Evolutionary conservation across 2,329 filamentous ascomycete genomes (phyloP), one percentile per base, ranked within the genome.

Genomic region (Curvularia sp.): DNA sequence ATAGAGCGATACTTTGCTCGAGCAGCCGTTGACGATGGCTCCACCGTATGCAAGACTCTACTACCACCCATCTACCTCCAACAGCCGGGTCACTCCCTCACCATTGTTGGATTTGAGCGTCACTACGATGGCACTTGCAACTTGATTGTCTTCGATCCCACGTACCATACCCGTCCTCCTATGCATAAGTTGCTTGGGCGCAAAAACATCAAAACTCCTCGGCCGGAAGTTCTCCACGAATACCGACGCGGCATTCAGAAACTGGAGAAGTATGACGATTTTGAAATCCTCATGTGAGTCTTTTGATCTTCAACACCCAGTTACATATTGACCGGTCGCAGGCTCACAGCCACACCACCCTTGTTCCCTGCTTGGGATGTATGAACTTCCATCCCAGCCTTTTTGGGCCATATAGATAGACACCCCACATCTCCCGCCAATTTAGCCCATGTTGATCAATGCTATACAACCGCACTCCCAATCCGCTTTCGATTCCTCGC

Each of bases 61-160:
- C 80, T 94, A 7, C 88, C 94, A 38, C 93, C 95, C 0, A 88
- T 98, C 39, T 98, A 97, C 77, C 87, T 97, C 61, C 94, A 98
- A 73, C 91, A 95, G 67, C 87, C 87, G 84, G 92, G 93, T 2
- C 94, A 98, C 75, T 97, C 93, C 1, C 83, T 97, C 80, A 96
- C 92, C 0, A 92, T 98, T 50, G 82, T 98, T 53, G 94, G 94
- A 0, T 83, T 96, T 25, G 93, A 97, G 76, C 86, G 85, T 64
- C 85, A 83, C 27, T 80, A 78, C 32, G 83, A 89, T 58, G 90
- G 90, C 25, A 80, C 81, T 18, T 80, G 83, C 50, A 90, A 91
- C 65, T 80, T 98, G 18, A 81, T 98, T 0, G 90, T 97, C 12
- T 96, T 97, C 73, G 93, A 98, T 73, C 93, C 94, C 1, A 90